Evolutionary conservation across 2,329 filamentous ascomycete genomes (phyloP).

Genomic region (Colletotrichum lindemuthianum): DNA sequence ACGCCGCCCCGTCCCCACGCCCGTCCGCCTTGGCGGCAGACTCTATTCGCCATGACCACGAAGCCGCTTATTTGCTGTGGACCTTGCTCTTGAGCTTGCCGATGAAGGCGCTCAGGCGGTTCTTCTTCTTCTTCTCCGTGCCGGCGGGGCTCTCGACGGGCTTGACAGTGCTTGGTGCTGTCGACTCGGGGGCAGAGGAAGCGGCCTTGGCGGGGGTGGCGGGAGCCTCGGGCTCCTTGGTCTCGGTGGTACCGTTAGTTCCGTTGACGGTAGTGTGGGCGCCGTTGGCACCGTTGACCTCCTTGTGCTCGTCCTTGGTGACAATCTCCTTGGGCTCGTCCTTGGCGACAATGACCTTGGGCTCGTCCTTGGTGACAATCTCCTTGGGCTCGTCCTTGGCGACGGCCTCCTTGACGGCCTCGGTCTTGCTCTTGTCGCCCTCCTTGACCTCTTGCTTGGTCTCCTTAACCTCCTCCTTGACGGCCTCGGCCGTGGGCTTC

Average conservation of each 20-base stretch:
- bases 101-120: conserved; percentile 71
- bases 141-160: conserved; percentile 38
- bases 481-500: conserved; percentile 37
- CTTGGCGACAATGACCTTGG: conserved; percentile 15
- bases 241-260: conserved; percentile 36
- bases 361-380: conserved; percentile 30
- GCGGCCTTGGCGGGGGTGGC: conserved; percentile 34
- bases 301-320: conserved; percentile 32
- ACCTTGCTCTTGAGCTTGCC: conserved; percentile 63
- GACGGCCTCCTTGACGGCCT: conserved; percentile 35
- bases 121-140: conserved; percentile 73
- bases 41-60: conserved; percentile 9
- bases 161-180: conserved; percentile 41
- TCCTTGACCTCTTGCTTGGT: conserved; percentile 33
- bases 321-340: conserved; percentile 33
- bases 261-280: conserved; percentile 34
- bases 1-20: conserved; percentile 39
- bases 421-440: conserved; percentile 34
- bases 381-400: conserved; percentile 37
- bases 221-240: conserved; percentile 33
- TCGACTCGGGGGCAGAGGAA: conserved; percentile 31
- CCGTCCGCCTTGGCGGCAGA: conserved; percentile 41
- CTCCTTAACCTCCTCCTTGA: conserved; percentile 40
- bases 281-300: conserved; percentile 29
- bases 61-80: conserved; percentile 40